phyloP scores from a whole-genome alignment of 495 filamentous ascomycete species.

The Lophiostoma macrostomum region DNA sequence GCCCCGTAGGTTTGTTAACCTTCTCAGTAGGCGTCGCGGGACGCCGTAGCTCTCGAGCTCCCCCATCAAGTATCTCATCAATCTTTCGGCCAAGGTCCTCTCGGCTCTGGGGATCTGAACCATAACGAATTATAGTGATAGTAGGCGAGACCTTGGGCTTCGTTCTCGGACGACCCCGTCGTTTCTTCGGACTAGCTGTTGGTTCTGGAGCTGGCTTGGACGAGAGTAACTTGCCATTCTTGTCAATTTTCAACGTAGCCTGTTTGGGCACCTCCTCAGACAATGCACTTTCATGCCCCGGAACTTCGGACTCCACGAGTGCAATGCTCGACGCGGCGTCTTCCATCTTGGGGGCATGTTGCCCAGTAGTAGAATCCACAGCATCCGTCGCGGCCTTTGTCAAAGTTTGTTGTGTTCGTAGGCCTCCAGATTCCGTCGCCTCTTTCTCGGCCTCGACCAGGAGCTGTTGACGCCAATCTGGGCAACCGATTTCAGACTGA shows the following conservation, averaged over 20 bases:
- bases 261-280: constrained; percentile 2
- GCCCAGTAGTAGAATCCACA: too few relatives aligned
- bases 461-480: constrained; percentile 31
- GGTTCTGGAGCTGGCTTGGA: constrained; percentile 34
- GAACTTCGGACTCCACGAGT: background rate
- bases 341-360: too few relatives aligned
- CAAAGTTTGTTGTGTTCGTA: too few relatives aligned
- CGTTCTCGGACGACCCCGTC: constrained; percentile 18
- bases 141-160: constrained; percentile 29
- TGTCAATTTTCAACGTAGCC: constrained; percentile 47
- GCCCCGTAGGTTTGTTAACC: constrained; percentile 35
- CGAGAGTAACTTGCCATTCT: constrained; percentile 59
- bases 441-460: constrained; percentile 20
- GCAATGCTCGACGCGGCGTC: too few relatives aligned
- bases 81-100: constrained; percentile 48
- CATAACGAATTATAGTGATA: constrained; percentile 48
- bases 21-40: constrained; percentile 2
- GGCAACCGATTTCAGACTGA: background rate
- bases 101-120: constrained; percentile 26
- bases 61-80: constrained; percentile 48
- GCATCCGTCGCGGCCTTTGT: too few relatives aligned
- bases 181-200: constrained; percentile 29
- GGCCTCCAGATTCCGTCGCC: background rate
- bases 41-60: background rate
- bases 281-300: background rate